Evolutionary conservation across 305 asterid genomes (phyloP).

Genomic region (Coffea humblotiana): DNA sequence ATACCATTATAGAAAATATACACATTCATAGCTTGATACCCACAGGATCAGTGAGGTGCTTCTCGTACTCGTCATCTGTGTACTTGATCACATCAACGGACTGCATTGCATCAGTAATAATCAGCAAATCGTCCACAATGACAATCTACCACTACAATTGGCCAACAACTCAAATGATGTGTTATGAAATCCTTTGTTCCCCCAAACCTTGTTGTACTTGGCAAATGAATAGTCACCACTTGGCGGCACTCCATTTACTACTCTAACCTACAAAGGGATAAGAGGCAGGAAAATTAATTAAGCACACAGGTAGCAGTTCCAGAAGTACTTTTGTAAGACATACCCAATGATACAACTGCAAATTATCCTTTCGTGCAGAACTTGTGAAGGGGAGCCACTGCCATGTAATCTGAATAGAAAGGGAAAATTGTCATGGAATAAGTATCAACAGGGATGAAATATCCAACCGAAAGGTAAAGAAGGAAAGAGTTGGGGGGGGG

Average conservation of each 20-base stretch:
- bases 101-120: constrained; percentile 42
- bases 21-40: constrained; percentile 26
- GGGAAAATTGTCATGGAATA: background rate
- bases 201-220: constrained; percentile 78
- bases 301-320: constrained; percentile 4
- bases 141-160: constrained; percentile 9
- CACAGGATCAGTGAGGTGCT: constrained; percentile 74
- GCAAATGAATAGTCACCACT: constrained; percentile 95
- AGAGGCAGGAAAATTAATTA: constrained; percentile 15
- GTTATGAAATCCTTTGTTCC: background rate
- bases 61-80: constrained; percentile 93
- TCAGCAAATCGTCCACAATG: constrained; percentile 22
- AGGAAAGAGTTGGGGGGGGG: no score
- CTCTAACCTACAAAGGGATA: constrained; percentile 69
- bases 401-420: constrained; percentile 77
- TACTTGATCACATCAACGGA: constrained; percentile 86
- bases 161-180: background rate
- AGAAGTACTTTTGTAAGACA: constrained; percentile 19
- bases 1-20: background rate
- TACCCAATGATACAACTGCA: constrained; percentile 97
- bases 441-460: no score
- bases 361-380: constrained; percentile 84
- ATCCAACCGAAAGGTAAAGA: background rate
- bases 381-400: constrained; percentile 94
- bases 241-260: constrained; percentile 88